Percentiles rank a stretch among this genome's conserved stretches.
Evolutionary conservation across 495 filamentous ascomycete species (phyloP).

Genomic region (Articulospora tetracladia): DNA sequence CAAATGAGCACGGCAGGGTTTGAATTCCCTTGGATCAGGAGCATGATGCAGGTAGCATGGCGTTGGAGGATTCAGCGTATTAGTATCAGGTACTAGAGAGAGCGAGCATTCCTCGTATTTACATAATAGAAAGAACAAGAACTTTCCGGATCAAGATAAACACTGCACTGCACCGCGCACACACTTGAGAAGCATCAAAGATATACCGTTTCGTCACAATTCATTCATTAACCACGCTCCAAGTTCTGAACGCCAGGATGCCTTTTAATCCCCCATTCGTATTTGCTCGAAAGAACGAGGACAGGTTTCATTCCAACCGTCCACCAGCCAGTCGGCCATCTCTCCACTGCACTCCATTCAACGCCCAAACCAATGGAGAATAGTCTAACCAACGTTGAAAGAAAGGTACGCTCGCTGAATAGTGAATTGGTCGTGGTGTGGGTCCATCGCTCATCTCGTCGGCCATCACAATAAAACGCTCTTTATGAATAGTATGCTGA

Average conservation of each 20-base stretch:
- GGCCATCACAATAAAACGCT: too few relatives aligned
- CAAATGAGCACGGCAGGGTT: neutral
- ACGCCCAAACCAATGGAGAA: slow-evolving; percentile 3
- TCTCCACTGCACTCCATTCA: neutral
- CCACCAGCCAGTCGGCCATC: neutral
- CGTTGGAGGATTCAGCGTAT: too few relatives aligned
- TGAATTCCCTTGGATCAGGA: neutral
- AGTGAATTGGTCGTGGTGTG: too few relatives aligned
- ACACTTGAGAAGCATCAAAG: neutral
- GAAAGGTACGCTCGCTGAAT: neutral
- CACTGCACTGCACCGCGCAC: too few relatives aligned
- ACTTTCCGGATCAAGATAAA: neutral
- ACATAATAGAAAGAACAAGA: too few relatives aligned
- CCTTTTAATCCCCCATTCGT: slow-evolving; percentile 21
- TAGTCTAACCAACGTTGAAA: neutral
- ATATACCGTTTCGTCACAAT: neutral
- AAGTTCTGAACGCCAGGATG: slow-evolving; percentile 21
- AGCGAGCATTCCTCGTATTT: neutral
- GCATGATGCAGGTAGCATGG: neutral
- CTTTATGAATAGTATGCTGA: slow-evolving; percentile 9
- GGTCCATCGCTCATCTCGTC: too few relatives aligned
- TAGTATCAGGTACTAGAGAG: too few relatives aligned
- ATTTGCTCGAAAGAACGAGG: slow-evolving; percentile 13
- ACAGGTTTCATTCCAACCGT: neutral
- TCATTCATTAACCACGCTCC: slow-evolving; percentile 12